These are phyloP conservation scores for Clathrus columnatus DNA, from an alignment of 768 basidiomycete genomes.

Conservation along the genomic window DNA sequence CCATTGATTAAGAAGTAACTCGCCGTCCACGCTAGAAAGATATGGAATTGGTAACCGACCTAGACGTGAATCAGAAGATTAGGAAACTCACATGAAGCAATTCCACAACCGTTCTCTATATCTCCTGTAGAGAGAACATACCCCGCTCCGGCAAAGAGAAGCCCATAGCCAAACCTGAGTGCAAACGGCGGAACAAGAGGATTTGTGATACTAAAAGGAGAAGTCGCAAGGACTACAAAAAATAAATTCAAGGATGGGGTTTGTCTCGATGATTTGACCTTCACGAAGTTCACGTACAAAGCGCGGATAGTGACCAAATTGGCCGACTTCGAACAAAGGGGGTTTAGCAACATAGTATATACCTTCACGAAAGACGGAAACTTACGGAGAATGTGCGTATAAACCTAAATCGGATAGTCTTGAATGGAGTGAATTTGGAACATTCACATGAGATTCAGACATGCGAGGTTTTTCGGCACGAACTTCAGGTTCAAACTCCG, in stretches of 20 bases:
- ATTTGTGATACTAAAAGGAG: slow-evolving; percentile 23
- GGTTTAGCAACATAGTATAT: too few species aligned
- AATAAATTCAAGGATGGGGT: background rate
- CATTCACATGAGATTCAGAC: too few species aligned
- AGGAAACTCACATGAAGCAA: slow-evolving; percentile 26
- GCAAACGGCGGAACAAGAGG: slow-evolving; percentile 33
- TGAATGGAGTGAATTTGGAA: too few species aligned
- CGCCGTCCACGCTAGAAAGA: background rate
- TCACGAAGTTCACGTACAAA: background rate
- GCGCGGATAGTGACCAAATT: slow-evolving; percentile 6
- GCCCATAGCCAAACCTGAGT: slow-evolving; percentile 34
- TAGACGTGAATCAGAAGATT: background rate
- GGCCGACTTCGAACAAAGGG: too few species aligned
- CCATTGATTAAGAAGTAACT: slow-evolving; percentile 3
- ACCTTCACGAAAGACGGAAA: too few species aligned
- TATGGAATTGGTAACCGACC: background rate
- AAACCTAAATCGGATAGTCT: too few species aligned
- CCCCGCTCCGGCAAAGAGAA: slow-evolving; percentile 36
- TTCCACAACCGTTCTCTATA: slow-evolving; percentile 35
- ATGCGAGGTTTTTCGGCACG: too few species aligned
- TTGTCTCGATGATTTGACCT: background rate
- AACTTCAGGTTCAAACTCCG: too few species aligned
- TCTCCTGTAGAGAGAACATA: slow-evolving; percentile 35
- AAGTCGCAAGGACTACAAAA: slow-evolving; percentile 28
- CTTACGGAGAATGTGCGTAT: too few species aligned